Evolutionary conservation across 345 rosid genomes (phyloP).

Genomic region (Mallotus nudiflorus): DNA sequence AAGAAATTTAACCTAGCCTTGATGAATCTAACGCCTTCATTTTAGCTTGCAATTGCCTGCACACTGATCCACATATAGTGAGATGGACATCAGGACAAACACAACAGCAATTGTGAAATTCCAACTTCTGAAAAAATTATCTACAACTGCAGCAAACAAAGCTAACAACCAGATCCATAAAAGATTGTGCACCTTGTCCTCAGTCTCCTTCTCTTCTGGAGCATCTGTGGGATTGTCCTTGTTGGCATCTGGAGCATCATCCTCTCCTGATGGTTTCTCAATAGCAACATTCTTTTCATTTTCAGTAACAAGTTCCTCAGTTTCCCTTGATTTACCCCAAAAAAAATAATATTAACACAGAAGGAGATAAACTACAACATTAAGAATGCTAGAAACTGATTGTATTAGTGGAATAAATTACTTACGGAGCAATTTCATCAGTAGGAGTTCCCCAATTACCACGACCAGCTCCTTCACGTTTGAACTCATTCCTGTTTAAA

Average conservation of each 20-base stretch:
- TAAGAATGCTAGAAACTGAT: background rate
- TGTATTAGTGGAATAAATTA: background rate
- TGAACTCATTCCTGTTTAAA: constrained; percentile 59
- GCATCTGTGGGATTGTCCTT: constrained; percentile 60
- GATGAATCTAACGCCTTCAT: background rate
- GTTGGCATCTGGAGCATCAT: constrained; percentile 60
- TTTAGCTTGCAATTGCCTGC: background rate
- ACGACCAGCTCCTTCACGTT: constrained; percentile 91
- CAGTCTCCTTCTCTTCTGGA: constrained; percentile 81
- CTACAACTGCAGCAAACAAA: background rate
- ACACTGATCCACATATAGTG: too few relatives aligned
- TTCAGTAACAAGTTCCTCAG: constrained; percentile 59
- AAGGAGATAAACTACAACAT: background rate
- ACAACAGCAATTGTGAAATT: background rate
- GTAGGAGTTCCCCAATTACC: constrained; percentile 91
- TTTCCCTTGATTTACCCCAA: constrained; percentile 53
- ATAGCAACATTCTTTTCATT: constrained; percentile 46
- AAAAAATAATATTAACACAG: constrained; percentile 14
- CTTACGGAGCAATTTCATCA: constrained; percentile 79
- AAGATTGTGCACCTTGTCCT: constrained; percentile 55
- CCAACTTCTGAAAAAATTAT: too few relatives aligned
- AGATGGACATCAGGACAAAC: background rate
- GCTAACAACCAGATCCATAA: background rate
- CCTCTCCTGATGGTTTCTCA: constrained; percentile 68
- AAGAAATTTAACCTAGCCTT: background rate